Evolutionary conservation across 176 grass and related monocot species (phyloP), one percentile per base, ranked within the genome.

Genomic region (Thalia dealbata): DNA sequence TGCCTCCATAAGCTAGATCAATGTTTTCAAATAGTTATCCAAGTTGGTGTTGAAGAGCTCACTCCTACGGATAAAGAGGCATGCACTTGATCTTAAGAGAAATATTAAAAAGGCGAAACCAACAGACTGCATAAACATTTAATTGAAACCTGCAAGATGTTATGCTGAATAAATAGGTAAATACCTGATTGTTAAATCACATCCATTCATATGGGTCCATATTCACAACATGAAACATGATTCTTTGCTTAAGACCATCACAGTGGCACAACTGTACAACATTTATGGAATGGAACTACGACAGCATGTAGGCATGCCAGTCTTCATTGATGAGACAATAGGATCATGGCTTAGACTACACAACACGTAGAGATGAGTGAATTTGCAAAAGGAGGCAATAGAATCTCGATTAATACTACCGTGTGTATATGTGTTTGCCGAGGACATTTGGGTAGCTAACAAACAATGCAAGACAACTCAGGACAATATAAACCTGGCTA

Each of bases 11-110:
- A 63, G 41, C 56, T 67, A 77, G 27, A 77, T 77, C 62, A 77
- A 54, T 32, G 75, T 77, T 68, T 52, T 77, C 75, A 77, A 62
- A 54, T 77, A 77, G n/a, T 77, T 24, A 28, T 77, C 75, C 9
- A 77, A 62, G 26, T 77, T 77, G 41, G 43, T 68, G 51, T 52
- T 68, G 46, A 77, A 77, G 63, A 77, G 75, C 28, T 77, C 75
- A 77, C 43, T 67, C 27, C 75, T 77, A 54, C 63, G 55, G 52
- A 52, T 30, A 32, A 29, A 54, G 38, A 72, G 7, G 52, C 16
- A 26, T 29, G 10, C 24, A 61, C 9, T 61, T 70, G 6, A 10
- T 13, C 13, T 70, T 48, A 21, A 1, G 21, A 67, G 0, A 16
- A 10, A 22, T 3, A 15, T 2, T 22, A 10, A 44, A 27, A 13